phyloP scores from a whole-genome alignment of 257 asterid species.

The Coffea eugenioides region DNA sequence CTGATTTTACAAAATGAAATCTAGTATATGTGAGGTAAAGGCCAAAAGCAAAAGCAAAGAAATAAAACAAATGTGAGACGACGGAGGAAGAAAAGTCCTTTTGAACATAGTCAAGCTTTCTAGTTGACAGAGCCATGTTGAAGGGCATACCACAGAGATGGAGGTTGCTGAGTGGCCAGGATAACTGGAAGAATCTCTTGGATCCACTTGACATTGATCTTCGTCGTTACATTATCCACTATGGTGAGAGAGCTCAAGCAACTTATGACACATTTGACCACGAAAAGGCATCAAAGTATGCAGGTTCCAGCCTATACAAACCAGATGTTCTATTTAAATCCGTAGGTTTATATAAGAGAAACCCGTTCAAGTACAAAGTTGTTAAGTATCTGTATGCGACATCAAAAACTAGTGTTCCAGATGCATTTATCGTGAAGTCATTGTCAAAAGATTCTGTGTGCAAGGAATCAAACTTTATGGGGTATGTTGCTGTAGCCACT shows the following conservation, averaged over 20 bases:
- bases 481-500: slow-evolving; percentile 61
- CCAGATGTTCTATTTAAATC: slow-evolving; percentile 30
- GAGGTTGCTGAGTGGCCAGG: slow-evolving; percentile 47
- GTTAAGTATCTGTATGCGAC: slow-evolving; percentile 57
- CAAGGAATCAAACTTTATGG: slow-evolving; percentile 52
- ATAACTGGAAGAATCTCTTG: slow-evolving; percentile 45
- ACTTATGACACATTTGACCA: slow-evolving; percentile 50
- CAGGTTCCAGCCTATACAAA: slow-evolving; percentile 34
- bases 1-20: neutral
- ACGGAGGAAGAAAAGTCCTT: neutral
- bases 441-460: slow-evolving; percentile 23
- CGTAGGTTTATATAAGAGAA: slow-evolving; percentile 38
- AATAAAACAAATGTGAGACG: neutral
- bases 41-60: no score
- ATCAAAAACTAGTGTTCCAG: slow-evolving; percentile 36
- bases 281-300: slow-evolving; percentile 31
- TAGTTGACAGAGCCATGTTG: neutral
- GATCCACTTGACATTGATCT: slow-evolving; percentile 60
- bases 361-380: slow-evolving; percentile 36
- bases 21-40: neutral
- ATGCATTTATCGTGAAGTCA: slow-evolving; percentile 38
- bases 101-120: neutral
- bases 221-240: slow-evolving; percentile 41
- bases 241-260: slow-evolving; percentile 58
- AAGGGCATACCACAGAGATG: slow-evolving; percentile 41